Evolutionary conservation across 1,139 yeast genomes (phyloP).

Genomic region (Pichia sp.): DNA sequence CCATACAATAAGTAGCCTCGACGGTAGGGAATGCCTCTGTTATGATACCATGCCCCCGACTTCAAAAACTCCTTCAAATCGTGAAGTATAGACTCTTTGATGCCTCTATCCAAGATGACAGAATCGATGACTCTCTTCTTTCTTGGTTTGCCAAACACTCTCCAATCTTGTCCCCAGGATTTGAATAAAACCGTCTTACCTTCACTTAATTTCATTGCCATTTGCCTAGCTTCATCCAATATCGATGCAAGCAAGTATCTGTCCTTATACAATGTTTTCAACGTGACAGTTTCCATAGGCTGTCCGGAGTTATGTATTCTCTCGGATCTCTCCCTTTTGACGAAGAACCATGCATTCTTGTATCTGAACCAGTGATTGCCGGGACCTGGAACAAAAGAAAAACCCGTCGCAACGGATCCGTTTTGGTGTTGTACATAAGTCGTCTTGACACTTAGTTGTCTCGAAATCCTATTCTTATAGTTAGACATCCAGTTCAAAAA

Average conservation of each 20-base stretch:
- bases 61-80: conserved; percentile 79
- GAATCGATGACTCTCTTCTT: conserved; percentile 80
- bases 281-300: conserved; percentile 91
- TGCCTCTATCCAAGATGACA: conserved; percentile 78
- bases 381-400: conserved; percentile 95
- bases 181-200: conserved; percentile 93
- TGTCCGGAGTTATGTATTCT: conserved; percentile 85
- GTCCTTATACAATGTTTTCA: conserved; percentile 86
- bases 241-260: conserved; percentile 63
- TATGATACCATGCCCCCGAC: conserved; percentile 88
- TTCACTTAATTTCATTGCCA: conserved; percentile 80
- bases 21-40: conserved; percentile 94
- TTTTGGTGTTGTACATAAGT: conserved; percentile 84
- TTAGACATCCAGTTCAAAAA: conserved; percentile 95
- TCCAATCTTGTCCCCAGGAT: conserved; percentile 98
- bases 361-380: conserved; percentile 87
- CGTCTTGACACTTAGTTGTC: conserved; percentile 90
- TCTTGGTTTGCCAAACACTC: conserved; percentile 96
- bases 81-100: conserved; percentile 56
- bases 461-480: conserved; percentile 63
- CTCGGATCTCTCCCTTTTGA: conserved; percentile 86
- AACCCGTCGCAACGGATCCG: conserved; percentile 83
- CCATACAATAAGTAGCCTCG: conserved; percentile 93
- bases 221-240: conserved; percentile 73
- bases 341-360: conserved; percentile 83